Conservation (phyloP, 1,284 basidiomycete species). For the Marasmius oreades region DNA sequence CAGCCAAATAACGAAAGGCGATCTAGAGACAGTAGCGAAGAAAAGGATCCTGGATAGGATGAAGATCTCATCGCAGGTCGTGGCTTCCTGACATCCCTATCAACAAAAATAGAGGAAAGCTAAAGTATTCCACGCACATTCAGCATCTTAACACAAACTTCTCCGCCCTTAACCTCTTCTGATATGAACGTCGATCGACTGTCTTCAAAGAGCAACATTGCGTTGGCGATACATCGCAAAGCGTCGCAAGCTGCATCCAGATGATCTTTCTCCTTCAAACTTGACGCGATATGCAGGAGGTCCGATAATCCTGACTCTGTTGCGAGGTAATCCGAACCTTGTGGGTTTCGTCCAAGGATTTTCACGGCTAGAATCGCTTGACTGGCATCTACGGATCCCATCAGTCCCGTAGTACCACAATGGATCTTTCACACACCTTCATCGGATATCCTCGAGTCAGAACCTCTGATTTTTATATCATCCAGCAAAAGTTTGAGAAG, state of each 20-base stretch:
- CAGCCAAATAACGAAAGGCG: slow-evolving; percentile 49
- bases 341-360: slow-evolving; percentile 66
- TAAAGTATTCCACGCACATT: slow-evolving; percentile 42
- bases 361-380: slow-evolving; percentile 71
- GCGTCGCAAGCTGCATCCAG: slow-evolving; percentile 64
- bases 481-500: slow-evolving; percentile 48
- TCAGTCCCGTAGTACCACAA: slow-evolving; percentile 7
- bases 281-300: slow-evolving; percentile 44
- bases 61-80: slow-evolving; percentile 60
- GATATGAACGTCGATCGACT: slow-evolving; percentile 56
- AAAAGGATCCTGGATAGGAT: slow-evolving; percentile 73
- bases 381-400: slow-evolving; percentile 43
- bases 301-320: slow-evolving; percentile 47
- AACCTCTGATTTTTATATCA: slow-evolving; percentile 40
- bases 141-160: slow-evolving; percentile 50
- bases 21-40: slow-evolving; percentile 55
- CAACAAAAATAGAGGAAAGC: not conserved
- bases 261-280: slow-evolving; percentile 44
- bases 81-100: slow-evolving; percentile 48
- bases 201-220: slow-evolving; percentile 61
- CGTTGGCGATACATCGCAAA: slow-evolving; percentile 72
- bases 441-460: slow-evolving; percentile 39
- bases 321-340: slow-evolving; percentile 65
- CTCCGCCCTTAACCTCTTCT: slow-evolving; percentile 59
- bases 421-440: slow-evolving; percentile 39